Evolutionary conservation across 345 rosid species (phyloP).

Genomic region (Brassica rapa): DNA sequence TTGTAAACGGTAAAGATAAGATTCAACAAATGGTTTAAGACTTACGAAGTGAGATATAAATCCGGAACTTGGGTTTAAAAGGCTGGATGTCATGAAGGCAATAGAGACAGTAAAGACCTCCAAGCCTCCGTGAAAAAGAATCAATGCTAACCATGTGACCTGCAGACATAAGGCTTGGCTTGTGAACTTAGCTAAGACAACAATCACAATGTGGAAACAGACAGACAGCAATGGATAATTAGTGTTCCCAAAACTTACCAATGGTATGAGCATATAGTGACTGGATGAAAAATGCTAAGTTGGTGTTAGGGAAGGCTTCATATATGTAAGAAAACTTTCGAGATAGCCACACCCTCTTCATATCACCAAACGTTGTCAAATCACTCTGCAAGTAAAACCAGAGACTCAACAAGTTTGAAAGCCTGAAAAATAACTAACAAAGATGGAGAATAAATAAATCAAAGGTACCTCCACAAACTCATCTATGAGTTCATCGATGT

Average conservation of each 20-base stretch:
- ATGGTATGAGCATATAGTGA: constrained; percentile 64
- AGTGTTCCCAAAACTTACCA: constrained; percentile 37
- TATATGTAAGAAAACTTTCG: constrained; percentile 62
- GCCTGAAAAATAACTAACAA: background rate
- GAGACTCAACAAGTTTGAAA: background rate
- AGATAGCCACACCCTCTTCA: constrained; percentile 67
- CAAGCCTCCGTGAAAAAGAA: constrained; percentile 67
- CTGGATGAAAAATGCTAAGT: constrained; percentile 65
- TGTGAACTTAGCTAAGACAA: constrained; percentile 7
- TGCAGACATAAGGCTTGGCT: constrained; percentile 39
- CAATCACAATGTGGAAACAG: background rate
- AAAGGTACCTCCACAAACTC: constrained; percentile 53
- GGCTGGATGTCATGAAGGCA: constrained; percentile 88
- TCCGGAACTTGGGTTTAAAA: constrained; percentile 71
- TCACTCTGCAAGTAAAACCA: constrained; percentile 41
- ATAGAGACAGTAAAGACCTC: constrained; percentile 90
- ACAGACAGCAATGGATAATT: background rate
- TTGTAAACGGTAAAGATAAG: background rate
- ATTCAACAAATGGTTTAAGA: background rate
- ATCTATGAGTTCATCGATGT: constrained; percentile 61
- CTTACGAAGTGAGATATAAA: constrained; percentile 78
- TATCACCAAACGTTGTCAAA: constrained; percentile 49
- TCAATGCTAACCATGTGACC: constrained; percentile 60
- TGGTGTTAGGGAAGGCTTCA: constrained; percentile 53
- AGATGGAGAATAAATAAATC: background rate